Base-by-base conservation (phyloP, 139 green algal genomes). In the Chlamydomonas asymmetrica region DNA sequence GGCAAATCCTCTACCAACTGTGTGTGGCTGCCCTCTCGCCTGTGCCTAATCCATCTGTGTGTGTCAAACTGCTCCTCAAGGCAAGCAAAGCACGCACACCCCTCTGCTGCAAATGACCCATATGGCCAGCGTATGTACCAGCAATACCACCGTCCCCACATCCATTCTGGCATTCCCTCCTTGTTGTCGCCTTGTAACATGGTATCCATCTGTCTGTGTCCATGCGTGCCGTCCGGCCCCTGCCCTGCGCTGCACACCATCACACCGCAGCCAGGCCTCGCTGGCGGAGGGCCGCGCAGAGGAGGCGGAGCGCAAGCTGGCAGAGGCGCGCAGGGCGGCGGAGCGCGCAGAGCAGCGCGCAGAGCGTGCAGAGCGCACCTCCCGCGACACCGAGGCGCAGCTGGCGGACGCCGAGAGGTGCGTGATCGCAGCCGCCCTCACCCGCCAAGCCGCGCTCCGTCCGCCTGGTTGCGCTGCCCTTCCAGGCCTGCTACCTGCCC, bases 301-400 rank as follows among this genome's bases (percentile, higher is more conserved):
- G 31, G 78, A 87, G 9, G 35, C 34, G 0, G 78, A 87, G 32
- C 74, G 74, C 18, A 73, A 71, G 27, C 16, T 77, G 48, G 45
- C 27, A 0, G 82, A 87, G 40, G 73, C 73, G 20, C 66, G 74
- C 50, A 75, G 75, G 3, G 74, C 52, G 38, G 31, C 66, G 3
- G 81, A 84, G 35, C 75, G 79, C 13, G 48, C 67, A 34, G 74
- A 87, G 70, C 79, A 82, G 60, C 81, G 81, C 16, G 79, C 76
- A 27, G 81, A 87, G 31, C 68, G 76, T 23, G 72, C 75, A 29
- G 85, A 87, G 70, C 66, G 71, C 16, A 31, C 64, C n/a, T 0
- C 31, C 22, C 43, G 77, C 8, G 76, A 79, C 9, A 9, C 48
- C 32, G 73, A 84, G 50, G 39, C 38, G 31, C 76, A 84, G 40